Evolutionary conservation across 2,329 filamentous ascomycete species (phyloP), one percentile per base, ranked within the genome.

Genomic region (Fusarium penzigii): DNA sequence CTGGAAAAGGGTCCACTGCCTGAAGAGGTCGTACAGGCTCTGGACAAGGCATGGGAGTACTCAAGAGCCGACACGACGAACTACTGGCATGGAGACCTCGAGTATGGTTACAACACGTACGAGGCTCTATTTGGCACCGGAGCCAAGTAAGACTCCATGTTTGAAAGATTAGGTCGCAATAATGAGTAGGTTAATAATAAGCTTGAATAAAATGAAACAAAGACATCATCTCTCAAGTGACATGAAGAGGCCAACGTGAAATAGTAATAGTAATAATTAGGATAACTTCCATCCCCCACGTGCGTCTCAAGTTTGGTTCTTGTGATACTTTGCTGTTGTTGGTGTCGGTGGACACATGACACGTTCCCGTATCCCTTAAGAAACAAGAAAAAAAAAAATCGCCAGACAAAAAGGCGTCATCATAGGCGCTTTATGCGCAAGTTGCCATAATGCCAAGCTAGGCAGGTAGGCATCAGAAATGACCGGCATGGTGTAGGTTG

Each of bases 21-120:
- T 0, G 83, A 89, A 12, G 89, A 91, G 25, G 86, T 95, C 14
- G 80, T 95, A 10, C 72, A 86, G 67, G 85, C 82, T 12, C 74
- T 96, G 52, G 90, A 96, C 61, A 76, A 89, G 70, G 90, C 89
- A 4, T 96, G 92, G 91, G 58, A 78, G 62, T 75, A 87, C n/a
- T 76, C 81, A 12, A 92, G 91, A 75, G 67, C 71, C 2, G 78
- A 82, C 34, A 74, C 76, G 10, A 56, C 75, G 9, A 72, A 75
- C 45, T 84, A 83, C 62, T 84, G 79, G 78, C 80, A 83, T 60
- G 73, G 76, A 48, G 84, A 88, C 45, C 69, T 89, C 48, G 79
- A 81, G 68, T 90, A 90, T 62, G 80, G 77, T 13, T 90, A 89
- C 62, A 77, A 90, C 65, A 84, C 86, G 7, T 71, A 78, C 61